Percentiles rank a stretch among this genome's conserved stretches.
Conservation (phyloP, 2,329 filamentous ascomycete species). For the Sporothrix dimorphospora region DNA sequence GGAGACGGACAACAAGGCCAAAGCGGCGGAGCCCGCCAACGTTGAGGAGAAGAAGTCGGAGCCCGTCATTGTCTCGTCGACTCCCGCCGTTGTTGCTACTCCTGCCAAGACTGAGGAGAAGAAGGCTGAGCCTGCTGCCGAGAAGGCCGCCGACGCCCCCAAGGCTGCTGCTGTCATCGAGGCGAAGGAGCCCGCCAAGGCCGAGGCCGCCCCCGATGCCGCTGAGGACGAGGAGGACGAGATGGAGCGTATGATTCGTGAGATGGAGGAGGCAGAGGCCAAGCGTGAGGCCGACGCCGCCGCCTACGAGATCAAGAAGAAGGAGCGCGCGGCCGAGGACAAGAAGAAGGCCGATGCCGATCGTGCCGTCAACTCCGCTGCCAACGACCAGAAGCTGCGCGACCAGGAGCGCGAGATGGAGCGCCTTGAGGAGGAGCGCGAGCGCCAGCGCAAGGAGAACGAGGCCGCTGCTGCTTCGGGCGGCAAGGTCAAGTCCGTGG, state of each 20-base stretch:
- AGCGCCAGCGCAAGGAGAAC: slow-evolving; percentile 56
- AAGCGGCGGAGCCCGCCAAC: slow-evolving; percentile 32
- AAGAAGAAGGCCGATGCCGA: slow-evolving; percentile 33
- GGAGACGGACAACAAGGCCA: slow-evolving; percentile 39
- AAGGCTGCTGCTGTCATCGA: slow-evolving; percentile 12
- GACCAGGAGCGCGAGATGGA: slow-evolving; percentile 76
- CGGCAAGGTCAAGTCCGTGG: slow-evolving; percentile 51
- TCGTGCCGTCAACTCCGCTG: slow-evolving; percentile 29
- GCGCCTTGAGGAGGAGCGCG: slow-evolving; percentile 71
- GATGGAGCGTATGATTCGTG: slow-evolving; percentile 36
- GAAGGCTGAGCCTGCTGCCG: not conserved
- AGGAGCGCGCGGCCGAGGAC: slow-evolving; percentile 28
- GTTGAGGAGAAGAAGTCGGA: slow-evolving; percentile 24
- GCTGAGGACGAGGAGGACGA: slow-evolving; percentile 50
- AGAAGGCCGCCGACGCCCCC: slow-evolving; percentile 12
- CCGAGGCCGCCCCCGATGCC: slow-evolving; percentile 30
- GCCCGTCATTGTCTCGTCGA: slow-evolving; percentile 21
- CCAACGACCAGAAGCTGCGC: slow-evolving; percentile 57
- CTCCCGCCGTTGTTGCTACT: slow-evolving; percentile 5
- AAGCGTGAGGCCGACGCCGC: slow-evolving; percentile 33
- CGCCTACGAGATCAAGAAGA: slow-evolving; percentile 32
- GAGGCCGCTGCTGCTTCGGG: slow-evolving; percentile 50
- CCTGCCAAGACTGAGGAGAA: slow-evolving; percentile 14
- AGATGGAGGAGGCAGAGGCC: slow-evolving; percentile 37
- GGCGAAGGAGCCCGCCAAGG: slow-evolving; percentile 40